phyloP scores from a whole-genome alignment of 192 early-diverging fungal species.

The Jimgerdemannia lactiflua region DNA sequence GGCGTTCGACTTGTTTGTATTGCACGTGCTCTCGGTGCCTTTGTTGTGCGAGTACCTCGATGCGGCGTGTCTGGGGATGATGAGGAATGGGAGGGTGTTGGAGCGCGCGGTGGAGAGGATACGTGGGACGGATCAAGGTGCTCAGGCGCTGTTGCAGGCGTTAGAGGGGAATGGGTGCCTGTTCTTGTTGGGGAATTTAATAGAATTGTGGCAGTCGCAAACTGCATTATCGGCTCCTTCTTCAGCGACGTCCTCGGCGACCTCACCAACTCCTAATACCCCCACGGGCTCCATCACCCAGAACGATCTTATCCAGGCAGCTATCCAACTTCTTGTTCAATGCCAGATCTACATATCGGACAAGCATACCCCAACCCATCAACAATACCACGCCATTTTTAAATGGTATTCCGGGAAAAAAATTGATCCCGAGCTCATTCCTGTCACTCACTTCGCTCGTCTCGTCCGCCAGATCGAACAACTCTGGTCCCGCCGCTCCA shows the following conservation, averaged over 20 bases:
- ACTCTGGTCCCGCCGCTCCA: constrained; percentile 26
- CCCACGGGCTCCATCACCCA: background rate
- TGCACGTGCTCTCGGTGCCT: background rate
- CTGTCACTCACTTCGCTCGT: constrained; percentile 13
- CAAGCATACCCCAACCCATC: constrained; percentile 4
- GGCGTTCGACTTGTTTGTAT: constrained; percentile 6
- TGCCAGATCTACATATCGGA: constrained; percentile 9
- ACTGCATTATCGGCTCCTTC: background rate
- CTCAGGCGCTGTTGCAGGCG: background rate
- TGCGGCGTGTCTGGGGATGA: background rate
- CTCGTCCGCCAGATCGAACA: constrained; percentile 21
- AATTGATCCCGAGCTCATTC: constrained; percentile 1
- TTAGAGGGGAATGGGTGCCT: constrained; percentile 22
- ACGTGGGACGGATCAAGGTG: background rate
- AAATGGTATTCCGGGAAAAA: constrained; percentile 20
- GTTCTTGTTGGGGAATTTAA: constrained; percentile 26
- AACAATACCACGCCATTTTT: constrained; percentile 27
- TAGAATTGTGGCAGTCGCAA: constrained; percentile 9
- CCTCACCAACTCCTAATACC: too few species aligned
- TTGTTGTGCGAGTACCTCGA: constrained; percentile 3
- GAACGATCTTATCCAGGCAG: background rate
- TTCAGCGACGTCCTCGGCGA: background rate
- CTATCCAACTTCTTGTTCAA: background rate
- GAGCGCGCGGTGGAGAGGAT: background rate
- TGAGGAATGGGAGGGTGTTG: background rate